A percentile compares a stretch with the other conserved stretches of the same genome.
These are phyloP conservation scores for Paracoccidioides lutzii DNA, from an alignment of 2,329 filamentous ascomycete species.

Conservation along the genomic window DNA sequence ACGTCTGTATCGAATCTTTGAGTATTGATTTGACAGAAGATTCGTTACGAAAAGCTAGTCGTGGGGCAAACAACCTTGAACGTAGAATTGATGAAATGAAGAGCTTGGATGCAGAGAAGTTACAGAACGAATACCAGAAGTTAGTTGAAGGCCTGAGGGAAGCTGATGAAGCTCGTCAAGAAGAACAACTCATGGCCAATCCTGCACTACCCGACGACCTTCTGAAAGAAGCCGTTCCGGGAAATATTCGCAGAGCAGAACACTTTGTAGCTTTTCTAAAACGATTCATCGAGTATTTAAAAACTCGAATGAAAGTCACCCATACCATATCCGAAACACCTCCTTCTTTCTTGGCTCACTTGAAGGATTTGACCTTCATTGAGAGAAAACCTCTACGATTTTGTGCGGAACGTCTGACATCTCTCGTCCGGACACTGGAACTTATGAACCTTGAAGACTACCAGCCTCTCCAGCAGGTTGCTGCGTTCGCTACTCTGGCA, in stretches of 20 bases:
- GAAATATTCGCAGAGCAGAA: conserved; percentile 89
- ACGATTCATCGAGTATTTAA: conserved; percentile 93
- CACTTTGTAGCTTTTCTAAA: conserved; percentile 93
- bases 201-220: conserved; percentile 87
- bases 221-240: conserved; percentile 87
- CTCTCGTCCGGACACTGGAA: conserved; percentile 84
- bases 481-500: conserved; percentile 89
- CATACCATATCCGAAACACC: conserved; percentile 97
- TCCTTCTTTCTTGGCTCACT: conserved; percentile 78
- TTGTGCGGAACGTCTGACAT: conserved; percentile 88
- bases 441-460: conserved; percentile 97
- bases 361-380: conserved; percentile 94
- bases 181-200: conserved; percentile 96
- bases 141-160: conserved; percentile 82
- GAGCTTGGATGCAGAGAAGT: conserved; percentile 82
- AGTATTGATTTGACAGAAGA: conserved; percentile 97
- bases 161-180: conserved; percentile 76
- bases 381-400: conserved; percentile 88
- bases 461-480: conserved; percentile 90
- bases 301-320: conserved; percentile 95
- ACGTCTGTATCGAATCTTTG: conserved; percentile 94
- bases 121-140: conserved; percentile 92
- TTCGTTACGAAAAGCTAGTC: conserved; percentile 76
- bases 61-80: conserved; percentile 83
- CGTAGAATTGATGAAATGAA: conserved; percentile 89